A percentile compares a stretch with the other conserved stretches of the same genome.
phyloP scores from a whole-genome alignment of 2,329 filamentous ascomycete species.

The Peltaster fructicola region DNA sequence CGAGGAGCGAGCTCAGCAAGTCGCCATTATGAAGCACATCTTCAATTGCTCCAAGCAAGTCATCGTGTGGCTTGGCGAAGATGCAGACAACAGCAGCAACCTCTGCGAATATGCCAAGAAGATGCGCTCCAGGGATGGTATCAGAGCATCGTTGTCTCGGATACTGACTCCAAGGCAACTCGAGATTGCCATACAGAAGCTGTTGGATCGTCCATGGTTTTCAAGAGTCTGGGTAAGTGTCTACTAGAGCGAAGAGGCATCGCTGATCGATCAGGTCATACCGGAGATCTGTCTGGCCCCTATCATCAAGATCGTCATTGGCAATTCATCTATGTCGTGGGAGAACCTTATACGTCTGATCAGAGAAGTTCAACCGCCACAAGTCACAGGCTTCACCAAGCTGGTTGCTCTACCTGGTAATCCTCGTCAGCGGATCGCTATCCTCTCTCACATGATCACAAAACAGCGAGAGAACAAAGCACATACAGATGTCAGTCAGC shows the following conservation, averaged over 20 bases:
- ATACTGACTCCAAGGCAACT: constrained; percentile 11
- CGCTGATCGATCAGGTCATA: constrained; percentile 2
- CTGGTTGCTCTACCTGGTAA: constrained; percentile 14
- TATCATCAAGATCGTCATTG: constrained; percentile 2
- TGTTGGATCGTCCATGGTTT: constrained; percentile 16
- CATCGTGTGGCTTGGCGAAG: constrained; percentile 13
- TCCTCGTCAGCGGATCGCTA: constrained; percentile 14
- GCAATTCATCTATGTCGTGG: constrained; percentile 5
- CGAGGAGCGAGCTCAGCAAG: constrained; percentile 16
- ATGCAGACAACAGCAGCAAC: constrained; percentile 11
- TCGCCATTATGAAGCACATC: constrained; percentile 20
- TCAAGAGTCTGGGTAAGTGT: constrained; percentile 14
- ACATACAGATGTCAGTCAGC: constrained; percentile 15
- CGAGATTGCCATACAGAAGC: constrained; percentile 12
- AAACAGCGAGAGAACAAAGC: constrained; percentile 10
- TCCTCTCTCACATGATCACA: constrained; percentile 15
- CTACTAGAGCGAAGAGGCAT: not conserved
- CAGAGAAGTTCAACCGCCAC: constrained; percentile 8
- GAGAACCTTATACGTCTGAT: constrained; percentile 14
- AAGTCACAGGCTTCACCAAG: constrained; percentile 13
- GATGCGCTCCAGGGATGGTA: constrained; percentile 8
- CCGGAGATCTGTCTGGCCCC: constrained; percentile 4
- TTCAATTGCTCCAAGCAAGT: constrained; percentile 10
- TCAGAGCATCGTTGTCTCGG: constrained; percentile 6
- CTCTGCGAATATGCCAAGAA: constrained; percentile 14